These are phyloP conservation scores for Priceomyces fermenticarens DNA, from an alignment of 805 yeast species.

Conservation along the genomic window DNA sequence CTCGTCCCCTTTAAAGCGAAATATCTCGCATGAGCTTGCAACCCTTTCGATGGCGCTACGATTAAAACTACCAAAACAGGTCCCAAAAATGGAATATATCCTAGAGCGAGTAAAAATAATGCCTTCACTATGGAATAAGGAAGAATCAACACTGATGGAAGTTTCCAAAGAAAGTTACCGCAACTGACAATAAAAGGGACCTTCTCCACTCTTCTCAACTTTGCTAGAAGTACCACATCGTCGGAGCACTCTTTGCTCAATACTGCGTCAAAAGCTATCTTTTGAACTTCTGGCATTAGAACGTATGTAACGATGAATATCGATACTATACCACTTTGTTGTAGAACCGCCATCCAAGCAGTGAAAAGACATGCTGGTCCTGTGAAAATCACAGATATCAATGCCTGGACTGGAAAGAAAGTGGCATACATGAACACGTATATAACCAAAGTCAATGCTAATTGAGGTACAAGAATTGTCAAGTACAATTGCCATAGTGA, in stretches of 20 bases:
- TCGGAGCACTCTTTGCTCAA: conserved; percentile 44
- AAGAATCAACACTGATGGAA: conserved; percentile 37
- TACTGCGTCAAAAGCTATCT: conserved; percentile 46
- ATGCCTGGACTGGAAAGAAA: conserved; percentile 45
- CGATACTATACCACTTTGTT: conserved; percentile 41
- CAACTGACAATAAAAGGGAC: conserved; percentile 29
- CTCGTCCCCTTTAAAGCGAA: conserved; percentile 53
- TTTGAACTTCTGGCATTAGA: conserved; percentile 48
- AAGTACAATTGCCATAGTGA: conserved; percentile 46
- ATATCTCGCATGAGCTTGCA: conserved; percentile 52
- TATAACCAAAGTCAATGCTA: conserved; percentile 34
- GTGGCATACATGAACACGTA: conserved; percentile 32
- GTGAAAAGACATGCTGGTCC: conserved; percentile 52
- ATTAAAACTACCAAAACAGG: conserved; percentile 50
- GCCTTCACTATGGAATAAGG: conserved; percentile 41
- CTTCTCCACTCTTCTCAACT: conserved; percentile 26
- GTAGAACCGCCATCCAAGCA: conserved; percentile 44
- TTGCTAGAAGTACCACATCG: conserved; percentile 40
- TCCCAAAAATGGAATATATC: conserved; percentile 57
- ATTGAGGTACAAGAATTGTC: conserved; percentile 45
- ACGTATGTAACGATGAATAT: conserved; percentile 38
- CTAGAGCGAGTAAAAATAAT: conserved; percentile 33
- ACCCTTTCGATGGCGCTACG: conserved; percentile 55
- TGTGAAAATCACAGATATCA: conserved; percentile 37
- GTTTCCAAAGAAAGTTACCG: conserved; percentile 23